Base-by-base conservation (phyloP, 192 early-diverging fungal species). In the Coemansia sp. region DNA sequence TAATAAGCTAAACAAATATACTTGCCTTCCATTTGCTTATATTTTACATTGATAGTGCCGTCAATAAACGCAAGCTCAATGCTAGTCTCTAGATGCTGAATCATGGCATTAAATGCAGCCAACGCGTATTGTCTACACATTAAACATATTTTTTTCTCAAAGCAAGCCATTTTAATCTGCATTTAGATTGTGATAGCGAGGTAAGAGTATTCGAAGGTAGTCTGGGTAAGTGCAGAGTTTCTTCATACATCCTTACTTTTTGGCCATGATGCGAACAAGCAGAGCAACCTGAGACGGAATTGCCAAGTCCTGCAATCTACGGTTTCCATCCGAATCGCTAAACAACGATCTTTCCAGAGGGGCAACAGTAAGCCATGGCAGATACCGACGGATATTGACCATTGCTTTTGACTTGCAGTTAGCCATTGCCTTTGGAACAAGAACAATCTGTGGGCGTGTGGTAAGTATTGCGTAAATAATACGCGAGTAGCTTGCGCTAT, bases 331-430 rank as follows among this genome's bases (percentile, higher is more conserved):
- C 0, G 36, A 43, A 59, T 82, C 80, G 19, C 47, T 74, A 22
- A 77, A 82, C 58, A 58, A 41, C 3, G 69, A 59, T 15, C 80
- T 55, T 12, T 77, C 75, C 8, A 82, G 32, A 9, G 75, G 39
- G 3, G 55, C 65, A 16, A 82, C 46, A 0, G 61, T 41, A 3
- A 76, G 61, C 80, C 80, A 82, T 0, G 80, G 80, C 51, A 82
- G n/a, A 54, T 82, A 82, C 4, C 72, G 52, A n/a, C 75, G 74
- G 7, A 82, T 74, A 16, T 61, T 77, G 6, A 68, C 46, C 75
- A 82, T 77, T 1, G 75, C 74, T 21, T 82, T 82, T 18, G 80
- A 82, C 26, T 65, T 82, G 15, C 80, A 75, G 9, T 67, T 72
- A 0, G 57, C 62, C 75, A 82, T 82, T 11, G 80, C 64, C 11